phyloP scores from a whole-genome alignment of 768 basidiomycete species.

The Suillus bovinus region DNA sequence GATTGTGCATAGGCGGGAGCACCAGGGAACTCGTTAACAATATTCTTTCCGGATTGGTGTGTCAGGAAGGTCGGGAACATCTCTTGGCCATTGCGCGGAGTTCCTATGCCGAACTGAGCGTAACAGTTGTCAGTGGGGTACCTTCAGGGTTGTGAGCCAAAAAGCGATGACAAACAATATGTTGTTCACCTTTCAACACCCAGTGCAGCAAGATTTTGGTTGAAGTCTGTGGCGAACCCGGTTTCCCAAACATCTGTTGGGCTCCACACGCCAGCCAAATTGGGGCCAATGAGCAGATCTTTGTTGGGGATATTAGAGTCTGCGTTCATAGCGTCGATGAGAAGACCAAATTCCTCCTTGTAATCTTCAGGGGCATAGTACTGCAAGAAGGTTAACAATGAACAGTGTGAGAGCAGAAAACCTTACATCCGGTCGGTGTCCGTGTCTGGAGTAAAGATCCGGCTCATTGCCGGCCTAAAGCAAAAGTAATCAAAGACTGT shows the following conservation, averaged over 20 bases:
- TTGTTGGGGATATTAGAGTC: slow-evolving; percentile 41
- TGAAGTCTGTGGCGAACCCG: slow-evolving; percentile 47
- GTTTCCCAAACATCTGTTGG: slow-evolving; percentile 55
- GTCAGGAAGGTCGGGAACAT: slow-evolving; percentile 49
- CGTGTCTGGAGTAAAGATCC: slow-evolving; percentile 61
- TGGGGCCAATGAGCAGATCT: slow-evolving; percentile 62
- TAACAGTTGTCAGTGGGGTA: slow-evolving; percentile 67
- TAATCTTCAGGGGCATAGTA: slow-evolving; percentile 41
- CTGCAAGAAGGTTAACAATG: slow-evolving; percentile 17
- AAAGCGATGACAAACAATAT: not conserved
- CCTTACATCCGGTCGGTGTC: slow-evolving; percentile 29
- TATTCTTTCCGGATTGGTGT: slow-evolving; percentile 49
- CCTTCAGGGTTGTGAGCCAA: slow-evolving; percentile 33
- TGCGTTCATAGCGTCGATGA: slow-evolving; percentile 45
- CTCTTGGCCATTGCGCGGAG: slow-evolving; percentile 41
- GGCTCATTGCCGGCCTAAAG: slow-evolving; percentile 75
- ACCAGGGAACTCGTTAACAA: slow-evolving; percentile 54
- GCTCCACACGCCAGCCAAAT: slow-evolving; percentile 55
- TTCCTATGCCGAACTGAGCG: slow-evolving; percentile 46
- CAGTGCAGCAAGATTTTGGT: slow-evolving; percentile 42
- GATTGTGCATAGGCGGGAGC: slow-evolving; percentile 43
- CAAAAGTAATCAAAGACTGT: not conserved
- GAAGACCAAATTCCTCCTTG: slow-evolving; percentile 47
- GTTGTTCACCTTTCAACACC: slow-evolving; percentile 53
- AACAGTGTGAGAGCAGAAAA: no score